These are phyloP conservation scores for Ascodesmis nigricans DNA, from an alignment of 495 filamentous ascomycete genomes.

Conservation along the genomic window DNA sequence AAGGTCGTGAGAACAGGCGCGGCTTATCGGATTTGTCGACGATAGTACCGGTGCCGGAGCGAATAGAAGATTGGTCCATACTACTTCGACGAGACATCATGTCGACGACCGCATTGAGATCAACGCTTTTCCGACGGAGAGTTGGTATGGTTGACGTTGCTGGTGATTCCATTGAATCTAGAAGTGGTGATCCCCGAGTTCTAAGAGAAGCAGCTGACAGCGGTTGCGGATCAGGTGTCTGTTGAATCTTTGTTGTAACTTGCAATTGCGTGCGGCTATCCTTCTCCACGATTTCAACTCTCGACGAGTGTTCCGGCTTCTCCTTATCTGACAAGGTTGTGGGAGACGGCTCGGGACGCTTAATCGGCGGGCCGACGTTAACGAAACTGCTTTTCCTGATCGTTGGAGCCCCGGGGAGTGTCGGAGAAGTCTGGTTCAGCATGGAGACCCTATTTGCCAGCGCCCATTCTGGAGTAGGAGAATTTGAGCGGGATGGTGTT, in stretches of 20 bases:
- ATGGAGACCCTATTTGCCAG: no score
- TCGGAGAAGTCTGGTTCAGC: slow-evolving; percentile 3
- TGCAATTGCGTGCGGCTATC: slow-evolving; percentile 19
- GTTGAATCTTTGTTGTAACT: slow-evolving; percentile 19
- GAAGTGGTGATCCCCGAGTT: neutral
- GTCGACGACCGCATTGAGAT: neutral
- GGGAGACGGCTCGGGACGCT: no score
- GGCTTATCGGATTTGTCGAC: neutral
- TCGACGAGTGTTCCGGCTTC: slow-evolving; percentile 9
- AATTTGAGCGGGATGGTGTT: slow-evolving; percentile 10
- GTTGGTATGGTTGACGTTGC: neutral
- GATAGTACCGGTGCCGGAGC: no score
- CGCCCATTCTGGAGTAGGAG: slow-evolving; percentile 14
- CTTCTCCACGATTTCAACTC: slow-evolving; percentile 18
- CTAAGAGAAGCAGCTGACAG: neutral
- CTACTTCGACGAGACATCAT: neutral
- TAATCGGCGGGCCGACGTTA: no score
- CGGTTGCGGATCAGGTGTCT: slow-evolving; percentile 4
- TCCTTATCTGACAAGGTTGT: neutral
- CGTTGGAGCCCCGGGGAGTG: no score
- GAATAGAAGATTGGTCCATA: neutral
- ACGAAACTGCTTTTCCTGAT: neutral
- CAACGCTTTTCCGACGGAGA: slow-evolving; percentile 2
- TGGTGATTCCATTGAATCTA: no score
- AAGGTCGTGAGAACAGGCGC: slow-evolving; percentile 1